These are phyloP conservation scores for Cyanidium caldarium DNA, from an alignment of 23 red algal species.

Conservation along the genomic window DNA sequence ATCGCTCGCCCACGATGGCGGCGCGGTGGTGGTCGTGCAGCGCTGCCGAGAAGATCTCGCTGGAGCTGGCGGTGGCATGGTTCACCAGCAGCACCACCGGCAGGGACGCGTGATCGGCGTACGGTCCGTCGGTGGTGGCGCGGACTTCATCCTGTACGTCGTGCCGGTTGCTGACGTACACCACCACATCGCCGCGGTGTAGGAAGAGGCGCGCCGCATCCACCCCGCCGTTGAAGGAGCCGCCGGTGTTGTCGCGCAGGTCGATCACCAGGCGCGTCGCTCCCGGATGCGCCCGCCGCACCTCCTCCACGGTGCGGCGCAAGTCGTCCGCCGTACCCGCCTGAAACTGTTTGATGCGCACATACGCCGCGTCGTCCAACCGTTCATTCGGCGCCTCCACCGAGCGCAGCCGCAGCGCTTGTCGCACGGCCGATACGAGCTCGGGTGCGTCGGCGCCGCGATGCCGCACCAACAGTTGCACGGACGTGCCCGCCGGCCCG, in stretches of 20 bases:
- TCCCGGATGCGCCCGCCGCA: neutral
- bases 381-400: neutral
- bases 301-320: slow-evolving; percentile 17
- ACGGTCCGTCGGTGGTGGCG: slow-evolving; percentile 8
- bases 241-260: slow-evolving; percentile 84
- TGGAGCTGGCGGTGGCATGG: slow-evolving; percentile 73
- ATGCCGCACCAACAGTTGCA: slow-evolving; percentile 30
- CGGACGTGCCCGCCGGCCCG: slow-evolving; percentile 28
- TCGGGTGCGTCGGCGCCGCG: slow-evolving; percentile 26
- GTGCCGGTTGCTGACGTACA: slow-evolving; percentile 54
- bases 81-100: slow-evolving; percentile 67
- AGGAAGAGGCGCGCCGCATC: slow-evolving; percentile 83
- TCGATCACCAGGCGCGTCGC: slow-evolving; percentile 49
- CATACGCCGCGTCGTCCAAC: slow-evolving; percentile 13
- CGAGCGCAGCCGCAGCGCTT: slow-evolving; percentile 7
- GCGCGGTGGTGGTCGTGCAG: slow-evolving; percentile 67
- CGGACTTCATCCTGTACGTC: slow-evolving; percentile 46
- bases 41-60: slow-evolving; percentile 80
- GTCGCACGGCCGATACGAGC: slow-evolving; percentile 20
- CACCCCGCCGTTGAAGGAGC: slow-evolving; percentile 84
- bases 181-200: slow-evolving; percentile 32
- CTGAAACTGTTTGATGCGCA: slow-evolving; percentile 78
- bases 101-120: neutral
- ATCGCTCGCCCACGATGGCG: slow-evolving; percentile 44
- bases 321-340: slow-evolving; percentile 55